Conservation (phyloP, 2,329 filamentous ascomycete species). For the Sporothrix brasiliensis region DNA sequence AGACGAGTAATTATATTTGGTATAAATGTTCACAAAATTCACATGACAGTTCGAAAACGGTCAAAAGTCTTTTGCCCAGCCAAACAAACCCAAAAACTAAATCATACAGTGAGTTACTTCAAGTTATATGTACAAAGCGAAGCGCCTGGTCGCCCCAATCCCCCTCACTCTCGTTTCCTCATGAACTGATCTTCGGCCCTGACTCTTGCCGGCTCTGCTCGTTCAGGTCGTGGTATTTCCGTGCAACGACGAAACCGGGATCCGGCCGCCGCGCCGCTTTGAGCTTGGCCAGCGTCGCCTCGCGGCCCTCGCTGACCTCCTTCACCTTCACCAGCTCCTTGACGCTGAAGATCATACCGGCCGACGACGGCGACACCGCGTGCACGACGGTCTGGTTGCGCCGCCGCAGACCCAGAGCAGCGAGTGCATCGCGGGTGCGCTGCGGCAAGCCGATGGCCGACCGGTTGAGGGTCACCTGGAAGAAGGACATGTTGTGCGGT, state of each 20-base stretch:
- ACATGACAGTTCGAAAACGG: too few species aligned
- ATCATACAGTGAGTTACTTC: constrained; percentile 23
- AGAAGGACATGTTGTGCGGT: constrained; percentile 67
- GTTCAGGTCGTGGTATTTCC: constrained; percentile 26
- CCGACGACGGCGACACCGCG: constrained; percentile 76
- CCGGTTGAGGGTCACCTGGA: constrained; percentile 88
- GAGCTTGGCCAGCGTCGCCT: constrained; percentile 68
- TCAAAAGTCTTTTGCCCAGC: neutral
- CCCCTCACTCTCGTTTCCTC: neutral
- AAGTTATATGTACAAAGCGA: constrained; percentile 11
- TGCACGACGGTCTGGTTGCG: constrained; percentile 88
- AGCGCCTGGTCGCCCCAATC: neutral
- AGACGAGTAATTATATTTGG: neutral
- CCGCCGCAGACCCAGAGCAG: constrained; percentile 81
- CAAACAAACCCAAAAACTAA: constrained; percentile 5
- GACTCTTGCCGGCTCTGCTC: constrained; percentile 10
- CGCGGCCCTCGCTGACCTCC: constrained; percentile 68
- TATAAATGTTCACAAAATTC: neutral
- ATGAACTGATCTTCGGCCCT: constrained; percentile 21
- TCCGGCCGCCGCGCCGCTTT: constrained; percentile 73
- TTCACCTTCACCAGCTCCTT: constrained; percentile 86
- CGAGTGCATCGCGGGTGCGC: constrained; percentile 77
- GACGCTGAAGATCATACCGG: constrained; percentile 89
- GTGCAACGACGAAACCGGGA: constrained; percentile 60
- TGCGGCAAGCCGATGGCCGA: constrained; percentile 85